phyloP scores from a whole-genome alignment of 345 rosid genomes.

The Salix dunnii region DNA sequence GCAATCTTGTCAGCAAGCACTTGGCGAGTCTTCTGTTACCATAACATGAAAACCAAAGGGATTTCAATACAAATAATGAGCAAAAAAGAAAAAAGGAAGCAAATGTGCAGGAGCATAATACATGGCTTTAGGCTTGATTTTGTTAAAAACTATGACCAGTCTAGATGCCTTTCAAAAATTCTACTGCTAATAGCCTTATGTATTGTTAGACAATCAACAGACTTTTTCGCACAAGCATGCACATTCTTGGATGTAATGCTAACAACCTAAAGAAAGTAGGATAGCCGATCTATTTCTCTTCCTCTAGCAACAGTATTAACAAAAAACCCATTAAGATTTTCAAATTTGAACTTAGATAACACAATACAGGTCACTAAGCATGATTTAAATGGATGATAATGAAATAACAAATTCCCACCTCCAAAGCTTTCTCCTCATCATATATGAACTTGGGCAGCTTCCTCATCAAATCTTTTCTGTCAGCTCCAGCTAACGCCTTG shows the following conservation, averaged over 20 bases:
- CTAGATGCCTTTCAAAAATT: neutral
- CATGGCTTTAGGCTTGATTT: neutral
- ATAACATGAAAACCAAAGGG: conserved; percentile 4
- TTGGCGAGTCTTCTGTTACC: conserved; percentile 42
- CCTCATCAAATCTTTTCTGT: conserved; percentile 43
- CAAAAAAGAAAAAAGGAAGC: neutral
- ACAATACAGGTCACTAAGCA: neutral
- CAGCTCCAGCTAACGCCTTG: conserved; percentile 38
- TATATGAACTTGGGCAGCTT: conserved; percentile 47
- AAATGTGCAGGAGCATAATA: neutral
- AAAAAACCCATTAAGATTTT: neutral
- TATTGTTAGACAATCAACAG: neutral
- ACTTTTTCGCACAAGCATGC: neutral
- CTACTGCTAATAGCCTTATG: neutral
- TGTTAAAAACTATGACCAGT: neutral
- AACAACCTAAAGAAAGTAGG: neutral
- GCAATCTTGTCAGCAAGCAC: conserved; percentile 41
- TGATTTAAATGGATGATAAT: neutral
- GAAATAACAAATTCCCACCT: conserved; percentile 27
- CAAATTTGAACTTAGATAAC: neutral
- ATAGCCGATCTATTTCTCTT: neutral
- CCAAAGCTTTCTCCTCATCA: conserved; percentile 52
- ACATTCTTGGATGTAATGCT: neutral
- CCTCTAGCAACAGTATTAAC: neutral
- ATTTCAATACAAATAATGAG: neutral